Conservation (phyloP, 139 green algal species). For the Pedinophyceae sp. region DNA sequence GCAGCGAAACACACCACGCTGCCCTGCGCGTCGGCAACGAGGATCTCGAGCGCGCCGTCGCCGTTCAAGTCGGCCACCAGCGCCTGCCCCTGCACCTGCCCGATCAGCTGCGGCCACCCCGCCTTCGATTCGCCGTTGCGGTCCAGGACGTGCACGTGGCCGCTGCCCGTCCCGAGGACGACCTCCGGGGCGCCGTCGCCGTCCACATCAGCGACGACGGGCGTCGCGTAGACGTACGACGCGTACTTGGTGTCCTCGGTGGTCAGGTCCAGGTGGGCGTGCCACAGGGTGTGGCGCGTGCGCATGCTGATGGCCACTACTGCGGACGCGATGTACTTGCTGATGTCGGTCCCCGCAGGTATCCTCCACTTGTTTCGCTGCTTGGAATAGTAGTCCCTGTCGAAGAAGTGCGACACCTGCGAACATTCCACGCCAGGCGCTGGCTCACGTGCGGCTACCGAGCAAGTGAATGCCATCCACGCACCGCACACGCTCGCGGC, state of each 20-base stretch:
- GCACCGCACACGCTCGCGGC: not conserved
- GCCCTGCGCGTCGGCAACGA: slow-evolving; percentile 67
- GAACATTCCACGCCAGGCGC: no score
- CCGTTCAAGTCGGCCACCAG: slow-evolving; percentile 76
- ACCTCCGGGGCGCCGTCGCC: slow-evolving; percentile 29
- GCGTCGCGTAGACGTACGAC: slow-evolving; percentile 59
- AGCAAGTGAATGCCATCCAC: no score
- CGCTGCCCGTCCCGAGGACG: slow-evolving; percentile 15
- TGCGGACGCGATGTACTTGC: slow-evolving; percentile 58
- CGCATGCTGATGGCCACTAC: slow-evolving; percentile 75
- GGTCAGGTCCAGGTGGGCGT: slow-evolving; percentile 83
- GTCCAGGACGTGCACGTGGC: slow-evolving; percentile 86
- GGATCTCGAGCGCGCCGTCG: slow-evolving; percentile 77
- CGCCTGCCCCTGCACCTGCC: slow-evolving; percentile 77
- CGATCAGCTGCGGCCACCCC: slow-evolving; percentile 88
- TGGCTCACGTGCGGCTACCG: no score
- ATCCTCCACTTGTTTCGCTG: slow-evolving; percentile 28
- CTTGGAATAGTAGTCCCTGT: slow-evolving; percentile 28
- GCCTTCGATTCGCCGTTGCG: slow-evolving; percentile 21
- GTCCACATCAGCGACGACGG: slow-evolving; percentile 77
- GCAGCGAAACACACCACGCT: slow-evolving; percentile 65
- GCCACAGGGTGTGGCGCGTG: slow-evolving; percentile 55
- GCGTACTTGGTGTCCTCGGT: slow-evolving; percentile 61
- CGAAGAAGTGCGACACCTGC: slow-evolving; percentile 90
- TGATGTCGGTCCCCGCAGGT: slow-evolving; percentile 35